phyloP scores from a whole-genome alignment of 768 basidiomycete species.

The Sarcodon aspratus region DNA sequence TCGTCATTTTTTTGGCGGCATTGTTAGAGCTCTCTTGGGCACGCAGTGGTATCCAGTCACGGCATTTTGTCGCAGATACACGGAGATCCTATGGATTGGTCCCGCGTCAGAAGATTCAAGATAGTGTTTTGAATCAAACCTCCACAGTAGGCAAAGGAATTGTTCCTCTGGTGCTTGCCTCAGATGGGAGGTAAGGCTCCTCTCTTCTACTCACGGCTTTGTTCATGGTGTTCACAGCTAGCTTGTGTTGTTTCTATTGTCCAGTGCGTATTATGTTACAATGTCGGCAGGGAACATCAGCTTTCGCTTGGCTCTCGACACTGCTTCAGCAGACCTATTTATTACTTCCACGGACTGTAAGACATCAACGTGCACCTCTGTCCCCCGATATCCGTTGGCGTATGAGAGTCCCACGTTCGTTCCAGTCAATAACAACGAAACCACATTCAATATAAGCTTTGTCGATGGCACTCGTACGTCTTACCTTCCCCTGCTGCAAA shows the following conservation, averaged over 20 bases:
- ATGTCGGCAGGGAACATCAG: conserved; percentile 49
- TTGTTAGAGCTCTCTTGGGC: no score
- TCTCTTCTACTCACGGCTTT: neutral
- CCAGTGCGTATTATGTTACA: conserved; percentile 58
- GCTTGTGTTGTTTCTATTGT: neutral
- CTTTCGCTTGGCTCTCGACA: conserved; percentile 65
- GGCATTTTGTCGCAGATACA: neutral
- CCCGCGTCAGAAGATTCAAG: neutral
- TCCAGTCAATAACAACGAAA: conserved; percentile 48
- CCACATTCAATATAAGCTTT: conserved; percentile 48
- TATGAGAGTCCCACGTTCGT: conserved; percentile 59
- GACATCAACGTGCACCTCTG: conserved; percentile 36
- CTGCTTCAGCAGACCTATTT: conserved; percentile 68
- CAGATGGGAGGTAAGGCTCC: neutral
- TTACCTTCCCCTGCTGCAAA: neutral
- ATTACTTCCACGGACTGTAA: conserved; percentile 52
- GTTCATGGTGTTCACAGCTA: conserved; percentile 3
- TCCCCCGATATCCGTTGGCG: conserved; percentile 61
- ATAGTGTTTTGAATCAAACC: neutral
- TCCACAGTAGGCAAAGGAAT: neutral
- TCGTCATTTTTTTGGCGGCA: neutral
- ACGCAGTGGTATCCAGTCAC: no score
- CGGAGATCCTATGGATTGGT: neutral
- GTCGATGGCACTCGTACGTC: conserved; percentile 58
- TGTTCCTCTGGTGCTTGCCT: neutral